Evolutionary conservation across 495 filamentous ascomycete species (phyloP).

Genomic region (Hypoxylon lenormandii): DNA sequence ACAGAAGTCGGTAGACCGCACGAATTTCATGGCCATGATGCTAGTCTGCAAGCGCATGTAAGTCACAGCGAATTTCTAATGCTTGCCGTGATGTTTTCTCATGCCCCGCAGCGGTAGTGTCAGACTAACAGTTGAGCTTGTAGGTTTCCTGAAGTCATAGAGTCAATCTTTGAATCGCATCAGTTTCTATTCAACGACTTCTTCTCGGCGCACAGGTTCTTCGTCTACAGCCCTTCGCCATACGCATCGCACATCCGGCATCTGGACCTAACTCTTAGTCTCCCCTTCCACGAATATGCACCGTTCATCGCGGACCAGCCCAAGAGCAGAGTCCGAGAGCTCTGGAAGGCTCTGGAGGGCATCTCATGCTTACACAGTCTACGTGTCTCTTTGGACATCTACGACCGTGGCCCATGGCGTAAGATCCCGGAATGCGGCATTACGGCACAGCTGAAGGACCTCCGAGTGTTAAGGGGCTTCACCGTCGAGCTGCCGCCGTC

Average conservation of each 20-base stretch:
- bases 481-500: constrained; percentile 46
- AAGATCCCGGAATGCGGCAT: constrained; percentile 46
- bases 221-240: constrained; percentile 40
- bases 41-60: constrained; percentile 50
- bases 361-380: constrained; percentile 48
- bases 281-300: constrained; percentile 45
- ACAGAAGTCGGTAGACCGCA: constrained; percentile 44
- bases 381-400: constrained; percentile 49
- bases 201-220: constrained; percentile 50
- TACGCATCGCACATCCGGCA: constrained; percentile 40
- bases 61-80: constrained; percentile 8
- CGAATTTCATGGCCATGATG: constrained; percentile 49
- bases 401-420: constrained; percentile 50
- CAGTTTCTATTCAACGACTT: constrained; percentile 49
- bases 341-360: constrained; percentile 22
- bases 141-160: constrained; percentile 50
- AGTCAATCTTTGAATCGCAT: constrained; percentile 48
- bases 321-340: constrained; percentile 37
- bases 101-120: neutral
- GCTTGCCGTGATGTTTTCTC: neutral
- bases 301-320: constrained; percentile 30
- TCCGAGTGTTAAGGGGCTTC: constrained; percentile 37
- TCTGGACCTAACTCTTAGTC: constrained; percentile 47
- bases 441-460: constrained; percentile 25
- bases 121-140: neutral